phyloP scores from a whole-genome alignment of 208 protist genomes.

The Leishmania tarentolae region DNA sequence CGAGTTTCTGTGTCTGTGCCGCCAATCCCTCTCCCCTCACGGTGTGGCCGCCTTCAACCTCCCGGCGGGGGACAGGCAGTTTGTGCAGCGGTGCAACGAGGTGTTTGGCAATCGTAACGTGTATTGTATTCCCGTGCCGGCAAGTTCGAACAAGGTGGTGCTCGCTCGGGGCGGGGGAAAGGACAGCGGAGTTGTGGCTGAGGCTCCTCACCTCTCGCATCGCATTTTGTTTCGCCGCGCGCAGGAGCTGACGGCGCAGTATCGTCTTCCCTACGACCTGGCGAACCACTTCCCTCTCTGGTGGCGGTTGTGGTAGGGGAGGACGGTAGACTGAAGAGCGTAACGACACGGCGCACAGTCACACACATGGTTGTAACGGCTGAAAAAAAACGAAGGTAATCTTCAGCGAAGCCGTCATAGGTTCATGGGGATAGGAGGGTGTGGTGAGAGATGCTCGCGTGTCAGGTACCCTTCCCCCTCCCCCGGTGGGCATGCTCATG shows the following conservation, averaged over 20 bases:
- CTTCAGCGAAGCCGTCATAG: not conserved
- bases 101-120: constrained; percentile 77
- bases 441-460: not conserved
- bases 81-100: constrained; percentile 48
- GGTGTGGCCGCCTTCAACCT: constrained; percentile 88
- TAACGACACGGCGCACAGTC: not conserved
- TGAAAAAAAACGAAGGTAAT: not conserved
- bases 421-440: not conserved
- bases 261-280: constrained; percentile 76
- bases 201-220: constrained; percentile 42
- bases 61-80: constrained; percentile 45
- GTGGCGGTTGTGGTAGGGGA: constrained; percentile 78
- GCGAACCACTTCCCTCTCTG: constrained; percentile 73
- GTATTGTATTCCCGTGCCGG: constrained; percentile 61
- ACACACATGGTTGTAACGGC: not conserved
- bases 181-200: constrained; percentile 6
- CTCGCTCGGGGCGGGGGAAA: constrained; percentile 46
- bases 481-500: not conserved
- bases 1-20: constrained; percentile 64
- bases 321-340: not conserved
- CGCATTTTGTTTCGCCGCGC: constrained; percentile 67
- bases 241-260: constrained; percentile 49
- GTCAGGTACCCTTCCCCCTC: not conserved
- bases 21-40: constrained; percentile 43
- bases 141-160: constrained; percentile 78